Conservation (phyloP, 1,284 basidiomycete species). For the Moesziomyces antarcticus region DNA sequence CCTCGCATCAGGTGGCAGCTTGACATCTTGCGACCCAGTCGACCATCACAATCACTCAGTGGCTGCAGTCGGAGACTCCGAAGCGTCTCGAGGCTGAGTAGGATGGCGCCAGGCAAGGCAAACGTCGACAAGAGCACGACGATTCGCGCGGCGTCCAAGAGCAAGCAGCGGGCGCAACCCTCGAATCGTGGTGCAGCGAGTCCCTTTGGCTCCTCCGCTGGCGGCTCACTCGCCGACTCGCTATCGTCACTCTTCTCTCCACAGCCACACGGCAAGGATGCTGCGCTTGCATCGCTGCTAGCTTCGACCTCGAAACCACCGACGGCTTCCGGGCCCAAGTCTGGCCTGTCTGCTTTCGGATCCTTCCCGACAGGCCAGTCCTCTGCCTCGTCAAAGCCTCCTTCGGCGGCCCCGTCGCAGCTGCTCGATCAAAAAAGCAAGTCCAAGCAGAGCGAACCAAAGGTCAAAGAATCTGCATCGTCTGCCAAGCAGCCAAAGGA, state of each 20-base stretch:
- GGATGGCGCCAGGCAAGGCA: slow-evolving; percentile 29
- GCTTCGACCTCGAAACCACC: slow-evolving; percentile 37
- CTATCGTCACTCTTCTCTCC: slow-evolving; percentile 46
- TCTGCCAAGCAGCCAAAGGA: neutral
- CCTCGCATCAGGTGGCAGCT: too few relatives aligned
- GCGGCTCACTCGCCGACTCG: slow-evolving; percentile 38
- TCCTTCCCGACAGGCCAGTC: slow-evolving; percentile 13
- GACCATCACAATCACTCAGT: too few relatives aligned
- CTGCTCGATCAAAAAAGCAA: slow-evolving; percentile 19
- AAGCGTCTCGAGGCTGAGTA: neutral
- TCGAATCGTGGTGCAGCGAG: slow-evolving; percentile 8
- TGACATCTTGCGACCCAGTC: too few relatives aligned
- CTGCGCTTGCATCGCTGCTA: slow-evolving; percentile 34
- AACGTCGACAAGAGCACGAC: slow-evolving; percentile 31
- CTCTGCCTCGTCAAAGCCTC: neutral
- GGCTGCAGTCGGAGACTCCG: neutral
- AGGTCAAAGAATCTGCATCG: neutral
- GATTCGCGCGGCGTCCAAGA: slow-evolving; percentile 41
- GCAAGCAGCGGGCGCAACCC: slow-evolving; percentile 33
- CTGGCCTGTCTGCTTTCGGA: slow-evolving; percentile 28
- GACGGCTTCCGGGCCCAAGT: slow-evolving; percentile 13
- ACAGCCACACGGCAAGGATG: slow-evolving; percentile 45
- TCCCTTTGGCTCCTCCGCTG: slow-evolving; percentile 24
- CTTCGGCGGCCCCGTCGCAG: neutral
- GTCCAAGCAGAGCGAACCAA: slow-evolving; percentile 5